phyloP scores from a whole-genome alignment of 305 asterid genomes.

The Solanum aculeatissimum region DNA sequence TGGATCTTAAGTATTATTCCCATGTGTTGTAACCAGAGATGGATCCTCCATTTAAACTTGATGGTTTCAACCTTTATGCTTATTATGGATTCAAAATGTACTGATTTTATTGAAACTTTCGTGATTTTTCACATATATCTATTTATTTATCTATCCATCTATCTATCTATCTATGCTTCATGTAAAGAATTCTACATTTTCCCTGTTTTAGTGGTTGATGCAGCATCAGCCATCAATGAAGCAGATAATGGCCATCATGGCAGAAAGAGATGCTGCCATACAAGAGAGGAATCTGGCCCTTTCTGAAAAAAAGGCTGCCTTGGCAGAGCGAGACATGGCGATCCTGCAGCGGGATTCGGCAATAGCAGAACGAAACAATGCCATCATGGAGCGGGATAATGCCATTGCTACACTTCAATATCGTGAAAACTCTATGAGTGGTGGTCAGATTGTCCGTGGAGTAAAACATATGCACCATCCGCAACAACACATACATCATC shows the following conservation, averaged over 20 bases:
- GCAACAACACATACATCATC: conserved; percentile 46
- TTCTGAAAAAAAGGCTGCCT: conserved; percentile 79
- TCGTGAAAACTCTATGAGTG: conserved; percentile 45
- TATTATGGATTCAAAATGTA: not conserved
- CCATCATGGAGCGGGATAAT: conserved; percentile 76
- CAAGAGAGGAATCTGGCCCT: conserved; percentile 82
- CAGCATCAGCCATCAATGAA: conserved; percentile 52
- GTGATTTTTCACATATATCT: not conserved
- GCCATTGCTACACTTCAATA: conserved; percentile 81
- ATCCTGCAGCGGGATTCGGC: conserved; percentile 79
- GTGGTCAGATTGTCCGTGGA: conserved; percentile 52
- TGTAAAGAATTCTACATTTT: not conserved
- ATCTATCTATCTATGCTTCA: not conserved
- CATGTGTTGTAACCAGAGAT: not conserved
- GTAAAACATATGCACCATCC: conserved; percentile 62
- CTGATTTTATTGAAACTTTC: not conserved
- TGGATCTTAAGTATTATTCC: not conserved
- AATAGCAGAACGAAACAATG: conserved; percentile 69
- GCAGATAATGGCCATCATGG: conserved; percentile 74
- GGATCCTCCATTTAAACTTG: not conserved
- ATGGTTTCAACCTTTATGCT: not conserved
- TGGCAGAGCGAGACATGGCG: conserved; percentile 87
- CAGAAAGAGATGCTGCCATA: conserved; percentile 90
- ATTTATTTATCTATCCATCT: not conserved
- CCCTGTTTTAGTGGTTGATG: conserved; percentile 26